These are phyloP conservation scores for Penicillium riverlandense DNA, from an alignment of 495 filamentous ascomycete genomes.

Conservation along the genomic window DNA sequence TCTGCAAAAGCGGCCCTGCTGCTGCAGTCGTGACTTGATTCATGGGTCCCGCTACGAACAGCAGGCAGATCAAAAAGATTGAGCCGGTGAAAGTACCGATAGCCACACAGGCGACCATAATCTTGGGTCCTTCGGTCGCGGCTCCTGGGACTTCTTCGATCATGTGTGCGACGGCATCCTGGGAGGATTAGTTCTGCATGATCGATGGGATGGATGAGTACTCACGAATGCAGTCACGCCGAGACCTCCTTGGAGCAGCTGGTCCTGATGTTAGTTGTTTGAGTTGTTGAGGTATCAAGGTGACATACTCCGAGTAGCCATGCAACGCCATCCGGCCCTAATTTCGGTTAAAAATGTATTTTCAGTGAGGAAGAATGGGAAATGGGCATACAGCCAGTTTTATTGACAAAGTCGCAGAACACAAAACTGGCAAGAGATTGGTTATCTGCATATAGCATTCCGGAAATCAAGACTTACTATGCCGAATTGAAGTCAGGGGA, in stretches of 20 bases:
- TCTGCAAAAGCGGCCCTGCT: constrained; percentile 59
- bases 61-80: constrained; percentile 54
- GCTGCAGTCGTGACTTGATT: constrained; percentile 48
- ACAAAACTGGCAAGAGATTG: constrained; percentile 38
- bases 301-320: constrained; percentile 46
- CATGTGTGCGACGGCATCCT: constrained; percentile 45
- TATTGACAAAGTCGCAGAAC: constrained; percentile 48
- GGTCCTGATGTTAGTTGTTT: constrained; percentile 1
- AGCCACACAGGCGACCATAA: constrained; percentile 63
- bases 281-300: neutral
- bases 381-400: constrained; percentile 39
- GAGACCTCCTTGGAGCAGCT: constrained; percentile 49
- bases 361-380: neutral
- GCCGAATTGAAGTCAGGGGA: constrained; percentile 52
- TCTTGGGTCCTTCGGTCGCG: constrained; percentile 53
- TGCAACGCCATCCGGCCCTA: constrained; percentile 51
- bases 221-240: constrained; percentile 51
- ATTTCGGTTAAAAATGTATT: constrained; percentile 5
- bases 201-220: neutral
- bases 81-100: constrained; percentile 62
- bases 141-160: constrained; percentile 60
- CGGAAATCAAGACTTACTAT: constrained; percentile 38
- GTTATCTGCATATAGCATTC: constrained; percentile 34
- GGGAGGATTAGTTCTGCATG: neutral
- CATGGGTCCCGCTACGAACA: constrained; percentile 53